These are phyloP conservation scores for Termitomyces sp. DNA, from an alignment of 768 basidiomycete species.

Conservation along the genomic window DNA sequence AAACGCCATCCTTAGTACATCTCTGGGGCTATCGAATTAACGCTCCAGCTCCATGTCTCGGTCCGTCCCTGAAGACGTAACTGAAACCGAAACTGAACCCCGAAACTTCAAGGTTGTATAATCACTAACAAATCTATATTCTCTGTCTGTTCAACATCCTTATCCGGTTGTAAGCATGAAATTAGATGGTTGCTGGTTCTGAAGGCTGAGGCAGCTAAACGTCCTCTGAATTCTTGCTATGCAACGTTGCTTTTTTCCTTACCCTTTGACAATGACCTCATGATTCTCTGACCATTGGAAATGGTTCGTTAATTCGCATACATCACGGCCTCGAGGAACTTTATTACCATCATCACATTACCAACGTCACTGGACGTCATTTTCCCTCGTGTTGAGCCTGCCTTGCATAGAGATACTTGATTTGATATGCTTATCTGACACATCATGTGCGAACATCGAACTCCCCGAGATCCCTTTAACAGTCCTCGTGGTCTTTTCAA, in stretches of 20 bases:
- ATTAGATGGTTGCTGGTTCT: not conserved
- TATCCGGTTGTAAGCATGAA: not conserved
- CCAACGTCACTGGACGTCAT: not conserved
- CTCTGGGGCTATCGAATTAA: not conserved
- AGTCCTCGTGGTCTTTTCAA: constrained; percentile 1
- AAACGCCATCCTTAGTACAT: not conserved
- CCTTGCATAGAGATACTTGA: not conserved
- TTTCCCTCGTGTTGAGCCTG: not conserved
- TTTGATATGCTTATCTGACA: not conserved
- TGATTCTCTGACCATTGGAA: not conserved
- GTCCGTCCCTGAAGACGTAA: not conserved
- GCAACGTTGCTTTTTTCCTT: not conserved
- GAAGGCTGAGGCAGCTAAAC: constrained; percentile 1
- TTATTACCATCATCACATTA: not conserved
- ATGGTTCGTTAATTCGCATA: not conserved
- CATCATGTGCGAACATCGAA: not conserved
- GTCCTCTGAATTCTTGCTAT: not conserved
- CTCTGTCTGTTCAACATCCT: not conserved
- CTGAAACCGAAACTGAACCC: not conserved
- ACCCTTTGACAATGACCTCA: not conserved
- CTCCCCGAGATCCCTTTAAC: not conserved
- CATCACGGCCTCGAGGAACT: not conserved
- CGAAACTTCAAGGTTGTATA: too few species aligned
- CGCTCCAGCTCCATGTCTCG: not conserved
- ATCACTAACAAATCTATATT: not conserved